Conservation (phyloP, 371 early-diverging fungal genomes). For the Lichtheimia corymbifera region DNA sequence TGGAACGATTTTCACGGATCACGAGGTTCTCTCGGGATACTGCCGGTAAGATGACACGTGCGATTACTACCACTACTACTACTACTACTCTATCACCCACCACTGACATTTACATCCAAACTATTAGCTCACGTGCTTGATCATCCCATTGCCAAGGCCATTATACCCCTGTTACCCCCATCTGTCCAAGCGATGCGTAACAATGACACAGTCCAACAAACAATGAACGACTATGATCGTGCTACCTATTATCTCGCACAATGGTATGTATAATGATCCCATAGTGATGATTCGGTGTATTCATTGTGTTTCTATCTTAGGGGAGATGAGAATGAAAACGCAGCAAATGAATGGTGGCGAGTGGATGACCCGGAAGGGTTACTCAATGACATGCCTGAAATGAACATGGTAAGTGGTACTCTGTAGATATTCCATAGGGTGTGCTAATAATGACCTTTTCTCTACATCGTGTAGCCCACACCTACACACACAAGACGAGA, state of each 20-base stretch:
- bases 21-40: slow-evolving; percentile 79
- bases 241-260: slow-evolving; percentile 79
- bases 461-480: slow-evolving; percentile 12
- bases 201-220: slow-evolving; percentile 51
- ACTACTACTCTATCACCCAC: no score
- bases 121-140: slow-evolving; percentile 66
- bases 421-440: background rate
- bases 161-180: slow-evolving; percentile 75
- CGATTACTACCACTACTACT: no score
- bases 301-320: background rate
- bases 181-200: slow-evolving; percentile 32
- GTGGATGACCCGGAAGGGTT: slow-evolving; percentile 28
- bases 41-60: slow-evolving; percentile 38
- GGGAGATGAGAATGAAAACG: slow-evolving; percentile 33
- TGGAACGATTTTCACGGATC: slow-evolving; percentile 83
- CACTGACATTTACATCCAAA: no score
- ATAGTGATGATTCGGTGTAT: slow-evolving; percentile 18
- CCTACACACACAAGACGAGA: slow-evolving; percentile 41
- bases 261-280: slow-evolving; percentile 59
- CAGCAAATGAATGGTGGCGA: slow-evolving; percentile 24
- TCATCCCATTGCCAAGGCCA: slow-evolving; percentile 75
- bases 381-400: slow-evolving; percentile 31
- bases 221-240: slow-evolving; percentile 74
- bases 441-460: background rate
- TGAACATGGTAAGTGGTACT: slow-evolving; percentile 12